Conservation (phyloP, 2,329 filamentous ascomycete genomes). For the Sclerotinia borealis region DNA sequence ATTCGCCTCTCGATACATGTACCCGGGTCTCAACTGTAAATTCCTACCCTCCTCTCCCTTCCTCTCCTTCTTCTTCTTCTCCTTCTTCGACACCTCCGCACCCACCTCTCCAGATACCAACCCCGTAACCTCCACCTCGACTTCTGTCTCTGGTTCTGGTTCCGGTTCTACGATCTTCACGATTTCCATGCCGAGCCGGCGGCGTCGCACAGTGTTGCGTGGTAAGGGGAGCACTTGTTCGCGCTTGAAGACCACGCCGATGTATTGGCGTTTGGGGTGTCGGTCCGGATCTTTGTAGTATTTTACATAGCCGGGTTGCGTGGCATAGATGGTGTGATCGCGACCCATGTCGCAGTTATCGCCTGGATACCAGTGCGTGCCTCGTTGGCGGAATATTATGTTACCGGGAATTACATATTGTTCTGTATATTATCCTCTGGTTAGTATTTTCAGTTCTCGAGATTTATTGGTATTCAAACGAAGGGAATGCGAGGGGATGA, state of each 20-base stretch:
- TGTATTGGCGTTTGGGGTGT: constrained; percentile 87
- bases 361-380: constrained; percentile 88
- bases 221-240: constrained; percentile 74
- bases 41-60: constrained; percentile 33
- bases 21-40: constrained; percentile 46
- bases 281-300: constrained; percentile 86
- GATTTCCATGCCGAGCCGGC: constrained; percentile 68
- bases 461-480: too few relatives aligned
- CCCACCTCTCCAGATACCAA: constrained; percentile 12
- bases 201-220: constrained; percentile 63
- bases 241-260: constrained; percentile 85
- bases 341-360: constrained; percentile 94
- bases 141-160: neutral
- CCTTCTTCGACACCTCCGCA: constrained; percentile 12
- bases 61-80: constrained; percentile 20
- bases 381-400: constrained; percentile 96
- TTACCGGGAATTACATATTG: constrained; percentile 93
- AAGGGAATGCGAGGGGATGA: neutral
- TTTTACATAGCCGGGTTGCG: constrained; percentile 81
- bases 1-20: constrained; percentile 60
- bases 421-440: constrained; percentile 43
- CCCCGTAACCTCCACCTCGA: constrained; percentile 8
- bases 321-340: constrained; percentile 92
- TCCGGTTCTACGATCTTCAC: constrained; percentile 37
- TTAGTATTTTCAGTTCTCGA: neutral